Conservation (phyloP, 805 yeast species). For the Scheffersomyces coipomensis region DNA sequence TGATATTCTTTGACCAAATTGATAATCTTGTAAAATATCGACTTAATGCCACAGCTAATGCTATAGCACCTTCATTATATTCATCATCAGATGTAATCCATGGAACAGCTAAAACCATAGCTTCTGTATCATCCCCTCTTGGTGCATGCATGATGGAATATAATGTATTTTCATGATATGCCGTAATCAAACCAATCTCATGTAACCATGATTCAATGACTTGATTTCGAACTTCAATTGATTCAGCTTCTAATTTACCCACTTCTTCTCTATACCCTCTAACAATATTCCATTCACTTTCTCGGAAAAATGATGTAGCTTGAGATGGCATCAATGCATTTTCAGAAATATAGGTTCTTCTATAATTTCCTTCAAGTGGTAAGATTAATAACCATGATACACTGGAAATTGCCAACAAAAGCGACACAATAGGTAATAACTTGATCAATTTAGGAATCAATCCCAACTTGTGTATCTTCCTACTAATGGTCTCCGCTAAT, state of each 20-base stretch:
- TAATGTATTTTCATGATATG: constrained; percentile 40
- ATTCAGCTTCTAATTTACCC: constrained; percentile 30
- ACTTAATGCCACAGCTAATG: constrained; percentile 69
- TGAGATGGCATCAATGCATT: constrained; percentile 98
- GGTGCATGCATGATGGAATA: constrained; percentile 91
- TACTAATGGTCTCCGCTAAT: constrained; percentile 39
- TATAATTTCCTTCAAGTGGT: constrained; percentile 79
- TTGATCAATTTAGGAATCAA: constrained; percentile 34
- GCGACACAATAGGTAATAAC: constrained; percentile 31
- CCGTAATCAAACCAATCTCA: constrained; percentile 70
- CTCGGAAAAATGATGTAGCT: constrained; percentile 87
- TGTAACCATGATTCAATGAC: constrained; percentile 58
- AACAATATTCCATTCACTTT: constrained; percentile 89
- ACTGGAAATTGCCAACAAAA: constrained; percentile 33
- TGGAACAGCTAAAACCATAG: constrained; percentile 87
- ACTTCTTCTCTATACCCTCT: constrained; percentile 77
- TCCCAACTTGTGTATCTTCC: constrained; percentile 39
- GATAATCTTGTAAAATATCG: constrained; percentile 83
- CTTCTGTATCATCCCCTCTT: constrained; percentile 93
- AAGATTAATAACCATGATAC: constrained; percentile 51
- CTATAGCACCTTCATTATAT: constrained; percentile 76
- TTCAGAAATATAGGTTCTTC: constrained; percentile 86
- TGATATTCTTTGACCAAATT: constrained; percentile 93
- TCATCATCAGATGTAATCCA: constrained; percentile 70
- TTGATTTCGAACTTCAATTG: constrained; percentile 39